phyloP scores from a whole-genome alignment of 495 filamentous ascomycete species.

The Hyphodiscus hymeniophilus region DNA sequence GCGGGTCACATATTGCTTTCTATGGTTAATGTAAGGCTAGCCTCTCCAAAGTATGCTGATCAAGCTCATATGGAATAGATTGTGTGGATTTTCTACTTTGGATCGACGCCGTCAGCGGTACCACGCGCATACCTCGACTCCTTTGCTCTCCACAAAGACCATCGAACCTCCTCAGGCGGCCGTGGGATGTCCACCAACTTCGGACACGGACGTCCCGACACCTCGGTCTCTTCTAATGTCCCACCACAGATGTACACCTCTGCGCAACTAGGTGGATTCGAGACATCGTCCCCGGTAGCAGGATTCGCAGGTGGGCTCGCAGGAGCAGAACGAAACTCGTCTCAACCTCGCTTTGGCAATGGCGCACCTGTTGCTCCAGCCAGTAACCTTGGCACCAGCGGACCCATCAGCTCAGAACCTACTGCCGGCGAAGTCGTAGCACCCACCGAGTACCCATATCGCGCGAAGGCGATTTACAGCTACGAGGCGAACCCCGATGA shows the following conservation, averaged over 20 bases:
- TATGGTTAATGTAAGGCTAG: slow-evolving; percentile 75
- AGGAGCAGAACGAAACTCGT: slow-evolving; percentile 39
- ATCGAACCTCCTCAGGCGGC: slow-evolving; percentile 45
- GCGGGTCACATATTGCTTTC: slow-evolving; percentile 94
- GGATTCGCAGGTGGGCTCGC: slow-evolving; percentile 27
- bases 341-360: slow-evolving; percentile 47
- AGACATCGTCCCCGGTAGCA: slow-evolving; percentile 88
- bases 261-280: slow-evolving; percentile 87
- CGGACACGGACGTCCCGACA: slow-evolving; percentile 62
- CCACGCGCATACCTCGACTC: slow-evolving; percentile 92
- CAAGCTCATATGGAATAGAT: slow-evolving; percentile 45
- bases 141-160: slow-evolving; percentile 87
- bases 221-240: slow-evolving; percentile 59
- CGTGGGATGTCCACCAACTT: slow-evolving; percentile 63
- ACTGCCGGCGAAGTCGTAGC: slow-evolving; percentile 58
- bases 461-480: slow-evolving; percentile 95
- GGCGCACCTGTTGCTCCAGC: slow-evolving; percentile 23
- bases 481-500: slow-evolving; percentile 98
- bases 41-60: neutral
- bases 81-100: slow-evolving; percentile 98
- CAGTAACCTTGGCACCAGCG: slow-evolving; percentile 9
- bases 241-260: slow-evolving; percentile 97
- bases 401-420: slow-evolving; percentile 22
- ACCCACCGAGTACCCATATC: slow-evolving; percentile 92
- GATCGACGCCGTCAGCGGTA: slow-evolving; percentile 79